A percentile compares a stretch with the other conserved stretches of the same genome.
phyloP scores from a whole-genome alignment of 768 basidiomycete species.

The Suillus fuscotomentosus region DNA sequence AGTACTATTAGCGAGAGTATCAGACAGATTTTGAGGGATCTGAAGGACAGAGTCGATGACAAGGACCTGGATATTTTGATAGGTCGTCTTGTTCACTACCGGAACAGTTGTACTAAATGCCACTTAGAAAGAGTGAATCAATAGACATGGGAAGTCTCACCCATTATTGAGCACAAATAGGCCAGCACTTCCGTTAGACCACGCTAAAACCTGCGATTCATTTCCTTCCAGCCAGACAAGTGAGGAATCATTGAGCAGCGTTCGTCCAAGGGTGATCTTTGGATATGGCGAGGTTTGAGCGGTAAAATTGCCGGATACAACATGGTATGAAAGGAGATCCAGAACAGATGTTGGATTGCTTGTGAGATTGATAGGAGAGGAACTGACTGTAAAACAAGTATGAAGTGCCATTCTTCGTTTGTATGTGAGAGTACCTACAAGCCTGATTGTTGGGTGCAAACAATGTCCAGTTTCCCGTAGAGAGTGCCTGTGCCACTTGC shows the following conservation, averaged over 20 bases:
- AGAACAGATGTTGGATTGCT: slow-evolving; percentile 38
- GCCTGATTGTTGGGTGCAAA: slow-evolving; percentile 61
- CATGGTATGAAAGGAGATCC: slow-evolving; percentile 55
- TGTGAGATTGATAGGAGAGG: slow-evolving; percentile 32
- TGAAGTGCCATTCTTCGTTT: neutral
- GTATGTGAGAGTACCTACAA: slow-evolving; percentile 33
- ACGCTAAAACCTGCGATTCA: slow-evolving; percentile 54
- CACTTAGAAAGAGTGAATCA: slow-evolving; percentile 3
- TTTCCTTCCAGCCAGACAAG: slow-evolving; percentile 57
- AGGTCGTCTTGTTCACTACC: slow-evolving; percentile 38
- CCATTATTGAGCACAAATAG: slow-evolving; percentile 49
- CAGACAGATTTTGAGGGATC: slow-evolving; percentile 48
- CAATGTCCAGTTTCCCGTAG: slow-evolving; percentile 45
- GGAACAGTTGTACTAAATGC: slow-evolving; percentile 26
- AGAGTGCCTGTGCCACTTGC: slow-evolving; percentile 41
- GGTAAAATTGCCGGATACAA: slow-evolving; percentile 51
- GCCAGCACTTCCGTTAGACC: slow-evolving; percentile 38
- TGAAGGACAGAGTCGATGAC: slow-evolving; percentile 49
- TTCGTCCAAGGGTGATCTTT: slow-evolving; percentile 61
- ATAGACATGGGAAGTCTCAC: slow-evolving; percentile 25
- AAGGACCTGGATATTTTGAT: slow-evolving; percentile 43
- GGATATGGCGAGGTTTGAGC: slow-evolving; percentile 45
- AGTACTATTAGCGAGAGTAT: slow-evolving; percentile 35
- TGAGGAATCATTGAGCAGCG: slow-evolving; percentile 50
- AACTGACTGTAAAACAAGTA: slow-evolving; percentile 16